Base-by-base conservation (phyloP, 2,329 filamentous ascomycete genomes). In the Exophiala xenobiotica region DNA sequence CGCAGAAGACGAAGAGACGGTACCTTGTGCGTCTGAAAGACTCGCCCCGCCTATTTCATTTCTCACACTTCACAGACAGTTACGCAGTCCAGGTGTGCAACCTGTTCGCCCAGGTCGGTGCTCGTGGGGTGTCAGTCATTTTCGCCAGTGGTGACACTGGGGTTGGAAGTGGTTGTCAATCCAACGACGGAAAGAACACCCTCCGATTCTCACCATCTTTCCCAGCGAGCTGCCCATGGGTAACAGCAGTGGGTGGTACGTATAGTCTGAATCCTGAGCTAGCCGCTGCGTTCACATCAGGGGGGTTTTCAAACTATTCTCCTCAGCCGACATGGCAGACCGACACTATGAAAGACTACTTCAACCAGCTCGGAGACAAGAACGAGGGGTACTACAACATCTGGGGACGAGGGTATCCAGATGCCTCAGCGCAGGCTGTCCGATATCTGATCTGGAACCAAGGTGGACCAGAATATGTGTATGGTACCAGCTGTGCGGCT, bases 71-170 rank as follows among this genome's bases (percentile, higher is more conserved):
- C 12, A 2, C 22, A 42, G 39, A 44, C 18, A 69, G 74, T 3
- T 87, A 87, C 63, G 78, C 81, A 6, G 73, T 78, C 61, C 74
- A 79, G 49, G 77, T 81, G 16, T 87, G 87, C 67, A 76, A 76
- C 24, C 71, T 82, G 35, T 82, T 85, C 54, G 81, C 78, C 4
- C 80, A 85, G 54, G 77, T 89, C 4, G 83, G 82, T 18, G 76
- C 80, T 1, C 79, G 85, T 8, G 86, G 86, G 24, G 79, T 87
- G 16, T 81, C 82, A 0, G 72, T 88, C n/a, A 72, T 90, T 48
- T 81, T 83, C 57, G 76, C 79, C 12, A 79, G 78, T 7, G 86
- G 86, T 4, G 84, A 89, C 59, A 67, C 69, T 18, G 83, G 82
- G n/a, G 73, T 81, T 4, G 82, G 82, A 11, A 69, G 71, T 9